Percentiles rank a stretch among this genome's conserved stretches.
Evolutionary conservation across 805 yeast genomes (phyloP).

Genomic region (Yarrowia divulgata): DNA sequence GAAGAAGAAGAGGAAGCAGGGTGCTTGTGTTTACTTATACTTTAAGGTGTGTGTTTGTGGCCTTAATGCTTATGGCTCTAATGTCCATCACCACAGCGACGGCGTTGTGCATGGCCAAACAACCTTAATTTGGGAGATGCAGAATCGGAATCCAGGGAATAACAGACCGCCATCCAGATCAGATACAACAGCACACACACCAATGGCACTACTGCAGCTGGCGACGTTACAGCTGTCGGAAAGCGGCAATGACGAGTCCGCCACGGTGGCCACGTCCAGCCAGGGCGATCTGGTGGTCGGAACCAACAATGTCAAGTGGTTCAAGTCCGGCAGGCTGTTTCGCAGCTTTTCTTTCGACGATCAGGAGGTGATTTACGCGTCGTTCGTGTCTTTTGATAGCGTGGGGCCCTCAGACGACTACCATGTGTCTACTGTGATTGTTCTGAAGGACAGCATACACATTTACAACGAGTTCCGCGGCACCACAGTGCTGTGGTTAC

Average conservation of each 20-base stretch:
- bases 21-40: constrained; percentile 6
- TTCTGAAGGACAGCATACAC: constrained; percentile 25
- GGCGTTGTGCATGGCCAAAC: background rate
- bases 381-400: constrained; percentile 61
- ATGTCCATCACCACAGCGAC: constrained; percentile 31
- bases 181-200: too few species aligned
- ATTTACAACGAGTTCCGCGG: constrained; percentile 20
- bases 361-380: constrained; percentile 61
- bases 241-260: background rate
- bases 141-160: background rate
- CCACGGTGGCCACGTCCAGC: constrained; percentile 8
- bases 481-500: constrained; percentile 51
- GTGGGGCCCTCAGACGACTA: constrained; percentile 21
- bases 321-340: constrained; percentile 58
- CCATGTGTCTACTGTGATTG: constrained; percentile 28
- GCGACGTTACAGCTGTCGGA: constrained; percentile 13
- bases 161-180: background rate
- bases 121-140: background rate
- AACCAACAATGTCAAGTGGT: constrained; percentile 48
- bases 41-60: background rate
- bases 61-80: background rate
- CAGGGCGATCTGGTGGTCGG: constrained; percentile 27
- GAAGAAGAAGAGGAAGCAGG: constrained; percentile 13
- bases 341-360: constrained; percentile 60
- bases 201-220: constrained; percentile 7